Evolutionary conservation across 2,329 filamentous ascomycete species (phyloP).

Genomic region (Phaeoacremonium minimum): DNA sequence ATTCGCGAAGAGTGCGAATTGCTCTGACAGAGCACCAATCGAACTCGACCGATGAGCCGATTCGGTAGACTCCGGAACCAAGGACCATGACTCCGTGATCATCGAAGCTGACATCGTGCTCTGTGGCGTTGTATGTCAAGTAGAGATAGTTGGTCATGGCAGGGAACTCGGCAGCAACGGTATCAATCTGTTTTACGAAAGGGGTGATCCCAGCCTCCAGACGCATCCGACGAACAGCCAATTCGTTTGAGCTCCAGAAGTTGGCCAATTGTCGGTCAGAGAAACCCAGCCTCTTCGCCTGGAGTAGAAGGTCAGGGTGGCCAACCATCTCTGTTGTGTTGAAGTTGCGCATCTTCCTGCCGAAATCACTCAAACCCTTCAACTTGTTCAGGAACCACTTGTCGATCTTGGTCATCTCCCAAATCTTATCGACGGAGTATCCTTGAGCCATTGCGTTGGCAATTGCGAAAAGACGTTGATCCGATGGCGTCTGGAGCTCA

Average conservation of each 20-base stretch:
- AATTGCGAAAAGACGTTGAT: constrained; percentile 95
- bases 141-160: constrained; percentile 95
- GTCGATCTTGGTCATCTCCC: constrained; percentile 97
- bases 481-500: constrained; percentile 93
- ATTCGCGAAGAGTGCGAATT: constrained; percentile 81
- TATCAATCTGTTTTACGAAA: constrained; percentile 97
- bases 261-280: constrained; percentile 89
- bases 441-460: constrained; percentile 95
- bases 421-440: constrained; percentile 94
- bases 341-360: constrained; percentile 70
- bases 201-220: constrained; percentile 84
- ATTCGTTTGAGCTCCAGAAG: constrained; percentile 92
- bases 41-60: constrained; percentile 96
- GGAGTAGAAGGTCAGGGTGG: constrained; percentile 62
- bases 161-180: constrained; percentile 94
- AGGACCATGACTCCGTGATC: constrained; percentile 96
- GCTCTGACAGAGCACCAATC: constrained; percentile 98
- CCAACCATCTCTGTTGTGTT: constrained; percentile 60
- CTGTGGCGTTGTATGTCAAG: constrained; percentile 87
- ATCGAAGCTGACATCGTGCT: constrained; percentile 78
- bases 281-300: constrained; percentile 92
- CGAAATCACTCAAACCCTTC: constrained; percentile 86
- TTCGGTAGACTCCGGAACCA: constrained; percentile 92
- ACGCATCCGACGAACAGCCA: constrained; percentile 78
- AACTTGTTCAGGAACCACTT: constrained; percentile 96